These are phyloP conservation scores for Trypanosoma boissoni DNA, from an alignment of 208 protist genomes.

Conservation along the genomic window DNA sequence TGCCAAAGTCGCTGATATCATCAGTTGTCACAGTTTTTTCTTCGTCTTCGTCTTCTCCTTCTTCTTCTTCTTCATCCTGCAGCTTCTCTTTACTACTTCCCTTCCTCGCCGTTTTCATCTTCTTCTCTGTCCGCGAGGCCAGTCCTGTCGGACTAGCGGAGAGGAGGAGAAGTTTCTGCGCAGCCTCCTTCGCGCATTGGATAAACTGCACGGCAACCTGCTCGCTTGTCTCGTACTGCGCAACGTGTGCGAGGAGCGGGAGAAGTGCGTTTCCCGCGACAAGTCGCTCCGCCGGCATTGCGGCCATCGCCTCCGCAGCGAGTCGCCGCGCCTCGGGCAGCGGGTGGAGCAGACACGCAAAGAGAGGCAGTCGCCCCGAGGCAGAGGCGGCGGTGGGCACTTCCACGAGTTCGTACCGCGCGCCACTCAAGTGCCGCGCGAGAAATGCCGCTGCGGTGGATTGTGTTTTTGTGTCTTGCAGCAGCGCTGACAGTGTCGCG, in stretches of 20 bases:
- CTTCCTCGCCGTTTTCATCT: not conserved
- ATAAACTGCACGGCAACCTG: slow-evolving; percentile 24
- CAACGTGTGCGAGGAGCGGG: slow-evolving; percentile 47
- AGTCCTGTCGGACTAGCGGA: no score
- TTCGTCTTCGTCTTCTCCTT: slow-evolving; percentile 11
- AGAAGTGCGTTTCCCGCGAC: slow-evolving; percentile 35
- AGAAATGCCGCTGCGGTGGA: slow-evolving; percentile 47
- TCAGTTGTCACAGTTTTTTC: no score
- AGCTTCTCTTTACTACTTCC: not conserved
- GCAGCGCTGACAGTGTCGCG: slow-evolving; percentile 49
- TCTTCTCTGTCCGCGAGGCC: not conserved
- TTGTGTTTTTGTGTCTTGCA: slow-evolving; percentile 35
- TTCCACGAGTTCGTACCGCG: slow-evolving; percentile 68
- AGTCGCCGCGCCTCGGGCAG: slow-evolving; percentile 56
- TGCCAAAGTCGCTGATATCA: no score
- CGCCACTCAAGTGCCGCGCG: slow-evolving; percentile 65
- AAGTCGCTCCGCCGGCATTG: slow-evolving; percentile 50
- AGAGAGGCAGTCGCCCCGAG: slow-evolving; percentile 64
- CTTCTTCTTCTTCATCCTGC: not conserved
- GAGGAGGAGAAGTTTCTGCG: no score
- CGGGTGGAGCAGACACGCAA: slow-evolving; percentile 77
- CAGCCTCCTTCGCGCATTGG: slow-evolving; percentile 8
- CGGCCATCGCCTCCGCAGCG: slow-evolving; percentile 40
- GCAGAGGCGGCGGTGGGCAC: slow-evolving; percentile 24
- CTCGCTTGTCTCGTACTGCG: slow-evolving; percentile 28